These are phyloP conservation scores for Ambrosiella xylebori DNA, from an alignment of 2,329 filamentous ascomycete genomes.

Conservation along the genomic window DNA sequence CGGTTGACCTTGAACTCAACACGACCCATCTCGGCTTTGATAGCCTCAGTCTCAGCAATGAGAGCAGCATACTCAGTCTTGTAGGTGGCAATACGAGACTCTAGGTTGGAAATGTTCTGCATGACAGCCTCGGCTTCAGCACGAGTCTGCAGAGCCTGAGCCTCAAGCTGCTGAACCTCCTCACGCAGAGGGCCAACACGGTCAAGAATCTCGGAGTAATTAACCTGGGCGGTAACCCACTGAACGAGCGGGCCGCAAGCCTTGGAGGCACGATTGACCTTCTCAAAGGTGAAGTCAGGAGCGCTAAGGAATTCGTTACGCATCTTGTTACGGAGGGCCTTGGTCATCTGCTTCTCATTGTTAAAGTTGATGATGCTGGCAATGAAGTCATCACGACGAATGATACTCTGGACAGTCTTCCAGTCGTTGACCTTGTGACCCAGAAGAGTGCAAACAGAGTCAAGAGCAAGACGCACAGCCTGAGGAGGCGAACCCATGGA, in stretches of 20 bases:
- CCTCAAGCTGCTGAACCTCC: conserved; percentile 74
- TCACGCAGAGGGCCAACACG: conserved; percentile 81
- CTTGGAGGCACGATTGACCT: conserved; percentile 89
- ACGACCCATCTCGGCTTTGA: conserved; percentile 90
- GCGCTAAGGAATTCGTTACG: conserved; percentile 80
- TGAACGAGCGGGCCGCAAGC: conserved; percentile 93
- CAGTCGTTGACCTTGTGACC: conserved; percentile 81
- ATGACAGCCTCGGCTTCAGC: conserved; percentile 84
- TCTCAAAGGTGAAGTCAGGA: conserved; percentile 89
- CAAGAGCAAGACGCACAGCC: conserved; percentile 79
- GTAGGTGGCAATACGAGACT: conserved; percentile 83
- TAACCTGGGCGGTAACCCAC: conserved; percentile 93
- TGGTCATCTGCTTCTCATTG: conserved; percentile 90
- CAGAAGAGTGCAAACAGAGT: conserved; percentile 89
- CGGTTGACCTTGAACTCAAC: conserved; percentile 97
- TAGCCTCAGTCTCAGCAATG: conserved; percentile 91
- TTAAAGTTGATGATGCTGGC: conserved; percentile 94
- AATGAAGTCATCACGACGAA: conserved; percentile 91
- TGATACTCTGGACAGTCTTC: conserved; percentile 77
- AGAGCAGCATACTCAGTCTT: conserved; percentile 90
- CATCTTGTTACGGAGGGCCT: conserved; percentile 68
- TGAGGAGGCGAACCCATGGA: conserved; percentile 88
- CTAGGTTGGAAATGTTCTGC: conserved; percentile 66
- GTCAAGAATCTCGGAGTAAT: conserved; percentile 93
- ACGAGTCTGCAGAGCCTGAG: conserved; percentile 79